Evolutionary conservation across 805 yeast genomes (phyloP).

Genomic region (Yarrowia divulgata): DNA sequence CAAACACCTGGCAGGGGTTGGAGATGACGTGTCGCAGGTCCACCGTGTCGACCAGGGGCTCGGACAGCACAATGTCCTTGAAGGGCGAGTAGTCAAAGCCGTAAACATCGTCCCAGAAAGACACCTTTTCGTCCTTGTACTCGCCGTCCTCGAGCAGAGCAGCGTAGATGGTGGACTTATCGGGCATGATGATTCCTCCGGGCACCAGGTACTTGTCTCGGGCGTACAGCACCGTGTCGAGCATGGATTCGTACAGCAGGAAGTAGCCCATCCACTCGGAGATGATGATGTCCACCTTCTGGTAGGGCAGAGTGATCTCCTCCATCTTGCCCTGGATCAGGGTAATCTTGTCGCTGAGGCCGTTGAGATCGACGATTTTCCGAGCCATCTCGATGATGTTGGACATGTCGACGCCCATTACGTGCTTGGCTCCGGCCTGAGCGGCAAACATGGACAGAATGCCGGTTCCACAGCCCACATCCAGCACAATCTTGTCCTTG

Average conservation of each 20-base stretch:
- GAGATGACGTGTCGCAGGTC: slow-evolving; percentile 78
- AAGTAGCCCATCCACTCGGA: slow-evolving; percentile 99
- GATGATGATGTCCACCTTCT: slow-evolving; percentile 90
- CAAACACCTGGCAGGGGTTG: slow-evolving; percentile 72
- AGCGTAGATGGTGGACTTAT: slow-evolving; percentile 84
- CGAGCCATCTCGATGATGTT: slow-evolving; percentile 96
- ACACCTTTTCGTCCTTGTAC: slow-evolving; percentile 88
- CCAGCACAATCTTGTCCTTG: slow-evolving; percentile 92
- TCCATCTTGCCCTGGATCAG: slow-evolving; percentile 91
- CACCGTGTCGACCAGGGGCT: slow-evolving; percentile 96
- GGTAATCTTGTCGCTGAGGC: slow-evolving; percentile 84
- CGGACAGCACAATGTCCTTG: slow-evolving; percentile 82
- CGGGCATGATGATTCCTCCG: slow-evolving; percentile 94
- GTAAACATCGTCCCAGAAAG: slow-evolving; percentile 95
- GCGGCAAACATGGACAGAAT: slow-evolving; percentile 98
- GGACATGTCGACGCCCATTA: slow-evolving; percentile 96
- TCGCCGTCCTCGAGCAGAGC: slow-evolving; percentile 94
- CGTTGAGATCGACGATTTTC: slow-evolving; percentile 83
- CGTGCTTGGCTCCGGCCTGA: slow-evolving; percentile 98
- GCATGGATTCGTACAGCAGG: slow-evolving; percentile 93
- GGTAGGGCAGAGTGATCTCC: slow-evolving; percentile 83
- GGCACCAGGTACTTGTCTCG: slow-evolving; percentile 81
- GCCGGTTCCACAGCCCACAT: slow-evolving; percentile 99
- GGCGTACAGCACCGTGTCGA: slow-evolving; percentile 93
- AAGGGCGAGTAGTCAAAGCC: slow-evolving; percentile 97